Conservation (phyloP, 225 moss, liverwort and hornwort species). For the Bryoerythrophyllum caledonicum region DNA sequence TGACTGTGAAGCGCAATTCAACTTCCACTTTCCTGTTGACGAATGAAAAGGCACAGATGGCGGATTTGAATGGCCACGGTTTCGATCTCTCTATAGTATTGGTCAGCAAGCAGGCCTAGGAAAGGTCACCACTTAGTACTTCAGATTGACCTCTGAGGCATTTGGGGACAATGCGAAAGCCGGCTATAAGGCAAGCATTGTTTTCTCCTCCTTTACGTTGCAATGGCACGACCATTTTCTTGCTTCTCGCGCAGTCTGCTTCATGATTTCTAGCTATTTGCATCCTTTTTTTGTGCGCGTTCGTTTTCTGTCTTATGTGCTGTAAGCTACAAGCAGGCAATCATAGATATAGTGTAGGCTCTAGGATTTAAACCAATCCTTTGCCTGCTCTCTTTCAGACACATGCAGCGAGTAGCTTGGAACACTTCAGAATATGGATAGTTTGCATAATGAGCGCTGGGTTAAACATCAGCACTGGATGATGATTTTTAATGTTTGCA, state of each 20-base stretch:
- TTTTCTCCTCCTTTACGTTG: conserved; percentile 20
- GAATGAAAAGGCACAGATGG: conserved; percentile 69
- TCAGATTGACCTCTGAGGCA: conserved; percentile 81
- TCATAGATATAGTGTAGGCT: background rate
- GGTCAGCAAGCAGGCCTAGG: conserved; percentile 80
- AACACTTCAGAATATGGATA: conserved; percentile 14
- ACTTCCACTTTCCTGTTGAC: conserved; percentile 73
- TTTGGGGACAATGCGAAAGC: conserved; percentile 84
- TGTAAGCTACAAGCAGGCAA: conserved; percentile 1
- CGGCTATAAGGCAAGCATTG: conserved; percentile 72
- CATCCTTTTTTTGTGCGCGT: background rate
- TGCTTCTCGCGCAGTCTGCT: conserved; percentile 18
- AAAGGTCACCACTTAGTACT: conserved; percentile 58
- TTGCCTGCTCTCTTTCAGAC: conserved; percentile 4
- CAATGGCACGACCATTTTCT: conserved; percentile 8
- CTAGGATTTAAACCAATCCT: conserved; percentile 9
- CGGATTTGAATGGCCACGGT: conserved; percentile 85
- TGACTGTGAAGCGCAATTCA: conserved; percentile 90
- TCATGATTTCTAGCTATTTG: conserved; percentile 11
- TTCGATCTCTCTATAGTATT: conserved; percentile 74
- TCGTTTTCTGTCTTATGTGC: background rate
- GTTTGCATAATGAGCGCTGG: conserved; percentile 11
- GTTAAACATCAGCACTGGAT: conserved; percentile 17
- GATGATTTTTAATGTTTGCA: conserved; percentile 43
- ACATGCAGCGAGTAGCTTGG: conserved; percentile 13